Evolutionary conservation across 352 stramenopile genomes (phyloP), one percentile per base, ranked within the genome.

Genomic region (Pythium insidiosum): DNA sequence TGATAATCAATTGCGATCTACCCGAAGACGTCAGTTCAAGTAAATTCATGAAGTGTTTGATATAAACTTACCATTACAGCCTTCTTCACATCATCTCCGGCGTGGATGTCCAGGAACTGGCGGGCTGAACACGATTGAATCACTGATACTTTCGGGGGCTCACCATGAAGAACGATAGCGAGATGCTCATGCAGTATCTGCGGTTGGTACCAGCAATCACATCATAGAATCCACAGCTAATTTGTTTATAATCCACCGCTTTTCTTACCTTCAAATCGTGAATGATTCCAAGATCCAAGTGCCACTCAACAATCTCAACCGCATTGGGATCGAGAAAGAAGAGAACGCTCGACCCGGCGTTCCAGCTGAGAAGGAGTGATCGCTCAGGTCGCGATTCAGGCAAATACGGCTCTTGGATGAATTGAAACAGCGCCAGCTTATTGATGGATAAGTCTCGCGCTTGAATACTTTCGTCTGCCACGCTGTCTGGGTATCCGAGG

Each of bases 221-320:
- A n/a, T n/a, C n/a, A n/a, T n/a, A n/a, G n/a, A n/a, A n/a, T n/a
- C n/a, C n/a, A n/a, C n/a, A n/a, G n/a, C n/a, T n/a, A n/a, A n/a
- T n/a, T n/a, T n/a, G n/a, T n/a, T n/a, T n/a, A n/a, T n/a, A n/a
- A n/a, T n/a, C n/a, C n/a, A n/a, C n/a, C n/a, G n/a, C n/a, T n/a
- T n/a, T n/a, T n/a, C n/a, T n/a, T 57, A 88, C 80, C 68, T 90
- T 88, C 18, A 92, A 55, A 44, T 94, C 82, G 34, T 90, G 79
- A 23, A 94, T 87, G 9, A 81, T 71, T 13, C 82, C 82, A 31
- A 94, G 62, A 58, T 94, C 82, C 23, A 94, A 49, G 53, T 94
- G 82, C 77, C 82, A 92, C 43, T 94, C 82, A 5, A 90, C 73
- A 25, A 94, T 87, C 54, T 94, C 78, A 2, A 92, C 78, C 0